phyloP scores from a whole-genome alignment of 352 stramenopile species.

The Saprolegnia diclina region DNA sequence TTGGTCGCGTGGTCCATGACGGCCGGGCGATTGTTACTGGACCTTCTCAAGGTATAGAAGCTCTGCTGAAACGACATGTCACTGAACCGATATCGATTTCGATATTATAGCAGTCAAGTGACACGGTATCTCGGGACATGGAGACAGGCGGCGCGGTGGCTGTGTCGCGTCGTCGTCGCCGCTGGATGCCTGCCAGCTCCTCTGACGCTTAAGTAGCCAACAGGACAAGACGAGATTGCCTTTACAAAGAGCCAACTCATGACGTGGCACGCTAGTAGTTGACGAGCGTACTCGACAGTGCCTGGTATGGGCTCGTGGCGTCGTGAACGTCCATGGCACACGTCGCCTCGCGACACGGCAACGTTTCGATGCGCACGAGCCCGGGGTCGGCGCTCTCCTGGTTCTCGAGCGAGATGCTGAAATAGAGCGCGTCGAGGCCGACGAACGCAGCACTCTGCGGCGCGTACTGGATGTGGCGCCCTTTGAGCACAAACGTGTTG shows the following conservation, averaged over 20 bases:
- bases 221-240: not conserved
- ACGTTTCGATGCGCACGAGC: conserved; percentile 50
- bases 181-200: no score
- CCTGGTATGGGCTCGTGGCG: not conserved
- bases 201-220: no score
- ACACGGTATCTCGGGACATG: not conserved
- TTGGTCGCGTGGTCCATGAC: not conserved
- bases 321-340: conserved; percentile 13
- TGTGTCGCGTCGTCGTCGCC: no score
- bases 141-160: no score
- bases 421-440: conserved; percentile 55
- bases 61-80: not conserved
- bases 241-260: not conserved
- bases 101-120: not conserved
- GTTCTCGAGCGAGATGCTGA: conserved; percentile 40
- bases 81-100: not conserved
- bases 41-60: not conserved
- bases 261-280: conserved; percentile 4
- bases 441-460: conserved; percentile 39
- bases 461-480: conserved; percentile 46
- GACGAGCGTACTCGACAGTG: not conserved
- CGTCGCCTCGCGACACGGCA: conserved; percentile 42
- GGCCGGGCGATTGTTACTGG: not conserved
- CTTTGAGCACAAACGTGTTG: conserved; percentile 15
- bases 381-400: conserved; percentile 44